Conservation (phyloP, 257 asterid genomes). For the Scutellaria galericulata region DNA sequence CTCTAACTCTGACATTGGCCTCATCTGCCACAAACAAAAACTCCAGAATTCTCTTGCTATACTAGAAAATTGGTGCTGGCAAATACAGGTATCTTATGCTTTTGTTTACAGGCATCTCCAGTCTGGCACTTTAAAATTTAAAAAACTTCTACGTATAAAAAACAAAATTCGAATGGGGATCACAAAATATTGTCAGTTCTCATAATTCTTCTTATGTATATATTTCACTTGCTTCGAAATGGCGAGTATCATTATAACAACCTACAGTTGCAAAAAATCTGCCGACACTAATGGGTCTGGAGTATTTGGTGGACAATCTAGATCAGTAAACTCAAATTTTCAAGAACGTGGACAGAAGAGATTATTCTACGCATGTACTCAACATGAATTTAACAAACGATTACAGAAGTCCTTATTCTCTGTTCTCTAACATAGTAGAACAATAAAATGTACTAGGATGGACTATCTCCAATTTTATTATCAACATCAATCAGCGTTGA, state of each 20-base stretch:
- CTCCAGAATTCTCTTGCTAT: constrained; percentile 1
- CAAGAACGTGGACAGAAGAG: background rate
- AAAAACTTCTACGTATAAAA: background rate
- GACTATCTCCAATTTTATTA: background rate
- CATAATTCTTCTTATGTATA: background rate
- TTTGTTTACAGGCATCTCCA: constrained; percentile 12
- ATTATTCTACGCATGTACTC: background rate
- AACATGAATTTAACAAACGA: background rate
- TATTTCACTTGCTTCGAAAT: constrained; percentile 18
- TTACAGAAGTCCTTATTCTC: background rate
- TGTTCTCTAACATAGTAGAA: background rate
- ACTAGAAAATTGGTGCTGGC: constrained; percentile 7
- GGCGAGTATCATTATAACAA: constrained; percentile 14
- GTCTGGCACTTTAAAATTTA: background rate
- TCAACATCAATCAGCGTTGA: constrained; percentile 15
- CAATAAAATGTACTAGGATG: background rate
- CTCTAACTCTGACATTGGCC: background rate
- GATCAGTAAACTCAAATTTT: background rate
- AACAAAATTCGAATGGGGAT: constrained; percentile 10
- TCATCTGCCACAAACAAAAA: background rate
- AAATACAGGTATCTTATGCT: constrained; percentile 10
- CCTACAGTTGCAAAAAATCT: background rate
- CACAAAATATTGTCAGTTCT: constrained; percentile 4
- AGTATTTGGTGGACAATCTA: background rate
- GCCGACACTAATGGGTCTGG: background rate